Percentiles rank a stretch among this genome's conserved stretches.
Conservation (phyloP, 768 basidiomycete species). For the Tricholomella constricta region DNA sequence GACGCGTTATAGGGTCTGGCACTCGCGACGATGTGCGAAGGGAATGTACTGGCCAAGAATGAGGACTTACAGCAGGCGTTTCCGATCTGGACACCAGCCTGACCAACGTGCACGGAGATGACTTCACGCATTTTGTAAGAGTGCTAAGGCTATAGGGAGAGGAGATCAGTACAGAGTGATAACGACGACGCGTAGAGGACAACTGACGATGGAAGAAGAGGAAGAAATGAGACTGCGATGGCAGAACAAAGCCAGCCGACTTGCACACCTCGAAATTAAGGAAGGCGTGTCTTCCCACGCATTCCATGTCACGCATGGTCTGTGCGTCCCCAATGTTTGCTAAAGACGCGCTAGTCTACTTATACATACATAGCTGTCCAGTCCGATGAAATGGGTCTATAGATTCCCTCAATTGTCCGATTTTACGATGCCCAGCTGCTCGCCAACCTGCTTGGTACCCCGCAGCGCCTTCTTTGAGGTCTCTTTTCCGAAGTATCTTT, state of each 20-base stretch:
- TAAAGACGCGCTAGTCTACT: neutral
- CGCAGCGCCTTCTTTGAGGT: constrained; percentile 38
- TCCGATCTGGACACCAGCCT: constrained; percentile 93
- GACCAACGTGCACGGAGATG: constrained; percentile 95
- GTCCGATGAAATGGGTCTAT: neutral
- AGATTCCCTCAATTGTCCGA: constrained; percentile 19
- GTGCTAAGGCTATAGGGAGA: constrained; percentile 21
- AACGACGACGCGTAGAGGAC: constrained; percentile 24
- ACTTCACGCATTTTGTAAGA: constrained; percentile 80
- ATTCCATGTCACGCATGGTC: constrained; percentile 41
- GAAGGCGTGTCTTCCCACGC: constrained; percentile 43
- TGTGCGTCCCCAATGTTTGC: constrained; percentile 35
- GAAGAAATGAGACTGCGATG: constrained; percentile 37
- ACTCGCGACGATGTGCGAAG: constrained; percentile 5
- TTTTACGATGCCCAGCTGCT: constrained; percentile 26
- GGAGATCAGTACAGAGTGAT: constrained; percentile 21
- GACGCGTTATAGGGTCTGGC: constrained; percentile 17
- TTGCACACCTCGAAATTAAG: constrained; percentile 47
- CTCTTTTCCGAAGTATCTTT: constrained; percentile 51
- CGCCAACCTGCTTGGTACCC: constrained; percentile 18
- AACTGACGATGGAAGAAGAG: constrained; percentile 28
- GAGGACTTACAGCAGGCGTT: constrained; percentile 89
- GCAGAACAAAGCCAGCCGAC: constrained; percentile 45
- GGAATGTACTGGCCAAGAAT: constrained; percentile 6
- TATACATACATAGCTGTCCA: constrained; percentile 1